Base-by-base conservation (phyloP, 208 protist species). In the Trypanosoma theileri region DNA sequence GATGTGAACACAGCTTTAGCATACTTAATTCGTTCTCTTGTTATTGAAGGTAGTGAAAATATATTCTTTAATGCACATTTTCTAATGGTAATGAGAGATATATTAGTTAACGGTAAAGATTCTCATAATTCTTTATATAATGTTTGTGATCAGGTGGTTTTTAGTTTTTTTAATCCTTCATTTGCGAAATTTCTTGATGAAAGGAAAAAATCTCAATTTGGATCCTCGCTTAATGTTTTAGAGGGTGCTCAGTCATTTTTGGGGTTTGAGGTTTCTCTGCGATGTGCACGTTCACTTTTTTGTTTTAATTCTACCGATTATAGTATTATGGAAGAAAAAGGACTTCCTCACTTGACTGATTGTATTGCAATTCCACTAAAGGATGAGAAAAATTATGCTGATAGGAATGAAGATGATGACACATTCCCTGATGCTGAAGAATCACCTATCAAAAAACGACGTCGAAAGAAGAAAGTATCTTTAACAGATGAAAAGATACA, bases 81-180 rank as follows among this genome's bases (percentile, higher is more conserved):
- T 69, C 68, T 96, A 7, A 64, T 96, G 19, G 12, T 86, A 16
- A 85, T 94, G 73, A 80, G 88, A 14, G 88, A 93, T 59, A 81
- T 94, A 21, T 69, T 96, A 7, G 71, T 75, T 12, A 64, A 86
- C 57, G 88, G 84, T n/a, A 58, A 89, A 57, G 58, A 88, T 62
- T 89, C 85, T 13, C 86, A 94, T 68, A 59, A 35, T 40, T 80
- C 79, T 2, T 76, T 96, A 41, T 94, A 94, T 69, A 59, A 68
- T 7, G 71, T 92, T 16, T 92, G 88, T 65, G 91, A 96, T 71
- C 69, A 81, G 21, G 71, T 96, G n/a, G 77, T 92, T 35, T 92
- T 86, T 58, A 59, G 87, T 52, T 96, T 94, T 67, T 96, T 96
- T 73, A 96, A 96, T 58, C 91, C 91, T 22, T 22, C 75, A 0